These are phyloP conservation scores for Cudoniella acicularis DNA, from an alignment of 495 filamentous ascomycete genomes.

Conservation along the genomic window DNA sequence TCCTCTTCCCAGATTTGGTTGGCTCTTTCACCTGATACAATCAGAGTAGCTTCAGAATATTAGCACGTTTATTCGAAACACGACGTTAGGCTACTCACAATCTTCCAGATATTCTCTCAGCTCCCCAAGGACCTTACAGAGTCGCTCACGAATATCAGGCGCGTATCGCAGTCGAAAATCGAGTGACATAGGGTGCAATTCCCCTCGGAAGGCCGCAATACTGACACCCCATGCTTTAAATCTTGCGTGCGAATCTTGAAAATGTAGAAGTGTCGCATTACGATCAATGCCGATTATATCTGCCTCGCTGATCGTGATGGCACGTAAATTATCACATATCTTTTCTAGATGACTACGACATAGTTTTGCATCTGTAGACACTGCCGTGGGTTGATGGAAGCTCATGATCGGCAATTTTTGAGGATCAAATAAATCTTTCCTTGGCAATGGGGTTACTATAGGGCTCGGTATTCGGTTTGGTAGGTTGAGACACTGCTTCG, in stretches of 20 bases:
- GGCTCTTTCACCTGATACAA: slow-evolving; percentile 4
- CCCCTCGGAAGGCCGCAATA: slow-evolving; percentile 40
- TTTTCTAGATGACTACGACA: neutral
- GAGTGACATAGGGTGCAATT: slow-evolving; percentile 34
- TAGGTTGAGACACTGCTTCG: no score
- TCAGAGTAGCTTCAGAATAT: slow-evolving; percentile 3
- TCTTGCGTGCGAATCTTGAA: slow-evolving; percentile 32
- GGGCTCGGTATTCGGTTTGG: no score
- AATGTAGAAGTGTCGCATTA: neutral
- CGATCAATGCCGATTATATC: slow-evolving; percentile 3
- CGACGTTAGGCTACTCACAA: neutral
- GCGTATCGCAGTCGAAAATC: slow-evolving; percentile 44
- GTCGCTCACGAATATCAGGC: slow-evolving; percentile 36
- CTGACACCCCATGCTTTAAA: slow-evolving; percentile 44
- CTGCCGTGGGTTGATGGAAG: neutral
- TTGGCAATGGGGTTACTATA: no score
- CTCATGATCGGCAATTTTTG: neutral
- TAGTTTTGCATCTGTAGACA: neutral
- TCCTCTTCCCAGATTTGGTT: slow-evolving; percentile 16
- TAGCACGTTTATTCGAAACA: neutral
- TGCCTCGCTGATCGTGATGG: neutral
- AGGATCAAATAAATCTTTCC: no score
- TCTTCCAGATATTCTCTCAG: slow-evolving; percentile 17
- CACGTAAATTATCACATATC: slow-evolving; percentile 12
- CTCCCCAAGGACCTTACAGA: slow-evolving; percentile 30